These are phyloP conservation scores for Spathaspora gorwiae DNA, from an alignment of 805 yeast species.

Conservation along the genomic window DNA sequence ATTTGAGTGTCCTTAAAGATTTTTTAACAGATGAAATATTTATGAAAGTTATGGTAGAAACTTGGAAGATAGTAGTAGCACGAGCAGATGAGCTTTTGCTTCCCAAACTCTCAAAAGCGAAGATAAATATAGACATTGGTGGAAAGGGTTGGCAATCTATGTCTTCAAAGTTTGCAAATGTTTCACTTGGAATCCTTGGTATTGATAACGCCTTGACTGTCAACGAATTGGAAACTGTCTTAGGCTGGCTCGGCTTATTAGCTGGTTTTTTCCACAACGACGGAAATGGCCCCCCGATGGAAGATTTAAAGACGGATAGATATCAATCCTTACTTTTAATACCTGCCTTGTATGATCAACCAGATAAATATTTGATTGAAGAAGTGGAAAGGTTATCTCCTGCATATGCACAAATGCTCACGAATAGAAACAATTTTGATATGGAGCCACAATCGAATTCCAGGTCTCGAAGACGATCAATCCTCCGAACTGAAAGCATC, in stretches of 20 bases:
- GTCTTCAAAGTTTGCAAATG: constrained; percentile 48
- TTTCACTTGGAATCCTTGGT: constrained; percentile 28
- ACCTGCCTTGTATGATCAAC: constrained; percentile 61
- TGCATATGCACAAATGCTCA: constrained; percentile 45
- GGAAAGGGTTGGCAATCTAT: constrained; percentile 40
- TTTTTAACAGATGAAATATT: constrained; percentile 53
- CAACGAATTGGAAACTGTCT: constrained; percentile 62
- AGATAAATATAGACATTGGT: constrained; percentile 4
- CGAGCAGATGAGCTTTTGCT: constrained; percentile 68
- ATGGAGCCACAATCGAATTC: constrained; percentile 2
- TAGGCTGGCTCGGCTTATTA: constrained; percentile 64
- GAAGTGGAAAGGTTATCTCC: constrained; percentile 62
- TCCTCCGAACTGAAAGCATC: constrained; percentile 35
- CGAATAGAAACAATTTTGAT: constrained; percentile 45
- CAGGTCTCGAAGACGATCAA: not conserved
- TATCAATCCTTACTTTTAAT: constrained; percentile 63
- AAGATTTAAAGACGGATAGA: constrained; percentile 53
- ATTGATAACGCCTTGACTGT: constrained; percentile 44
- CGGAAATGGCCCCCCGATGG: constrained; percentile 76
- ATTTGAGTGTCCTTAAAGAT: constrained; percentile 59
- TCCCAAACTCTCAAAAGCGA: constrained; percentile 59
- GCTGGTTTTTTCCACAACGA: constrained; percentile 72
- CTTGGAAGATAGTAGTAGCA: constrained; percentile 73
- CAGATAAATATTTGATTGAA: constrained; percentile 40
- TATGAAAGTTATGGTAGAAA: constrained; percentile 63